A percentile compares a stretch with the other conserved stretches of the same genome.
Conservation (phyloP, 129 eudicot species). For the Pittosporum tobira region DNA sequence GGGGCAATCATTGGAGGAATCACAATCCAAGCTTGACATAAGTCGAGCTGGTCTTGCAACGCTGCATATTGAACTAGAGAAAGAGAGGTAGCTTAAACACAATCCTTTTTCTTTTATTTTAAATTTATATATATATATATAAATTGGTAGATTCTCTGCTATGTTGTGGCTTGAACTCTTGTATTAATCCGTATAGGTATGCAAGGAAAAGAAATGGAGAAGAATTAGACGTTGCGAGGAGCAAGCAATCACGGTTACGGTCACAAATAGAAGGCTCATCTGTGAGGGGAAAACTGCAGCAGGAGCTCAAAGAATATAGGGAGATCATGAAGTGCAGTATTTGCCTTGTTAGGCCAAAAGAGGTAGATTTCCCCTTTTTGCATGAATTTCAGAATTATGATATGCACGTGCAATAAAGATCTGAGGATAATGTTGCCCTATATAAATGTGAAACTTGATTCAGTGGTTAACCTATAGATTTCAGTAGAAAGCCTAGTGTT, state of each 20-base stretch:
- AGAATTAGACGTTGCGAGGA: slow-evolving; percentile 69
- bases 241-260: slow-evolving; percentile 52
- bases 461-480: too few species aligned
- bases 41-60: slow-evolving; percentile 45
- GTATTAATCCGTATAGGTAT: slow-evolving; percentile 37
- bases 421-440: too few species aligned
- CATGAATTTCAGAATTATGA: too few species aligned
- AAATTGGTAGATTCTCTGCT: neutral
- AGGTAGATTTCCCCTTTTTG: slow-evolving; percentile 32
- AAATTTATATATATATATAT: too few species aligned
- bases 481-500: too few species aligned
- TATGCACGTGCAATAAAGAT: too few species aligned
- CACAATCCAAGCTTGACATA: slow-evolving; percentile 55
- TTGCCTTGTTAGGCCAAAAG: slow-evolving; percentile 88
- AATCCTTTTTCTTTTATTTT: neutral
- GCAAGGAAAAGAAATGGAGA: slow-evolving; percentile 81
- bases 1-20: slow-evolving; percentile 53
- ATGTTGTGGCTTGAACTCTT: neutral
- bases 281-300: slow-evolving; percentile 59
- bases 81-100: slow-evolving; percentile 45
- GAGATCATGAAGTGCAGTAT: slow-evolving; percentile 92
- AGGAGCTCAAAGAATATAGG: slow-evolving; percentile 76
- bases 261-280: slow-evolving; percentile 65
- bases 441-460: too few species aligned
- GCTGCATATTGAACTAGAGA: slow-evolving; percentile 69